phyloP scores from a whole-genome alignment of 805 yeast species.

The Kuraishia borneana region DNA sequence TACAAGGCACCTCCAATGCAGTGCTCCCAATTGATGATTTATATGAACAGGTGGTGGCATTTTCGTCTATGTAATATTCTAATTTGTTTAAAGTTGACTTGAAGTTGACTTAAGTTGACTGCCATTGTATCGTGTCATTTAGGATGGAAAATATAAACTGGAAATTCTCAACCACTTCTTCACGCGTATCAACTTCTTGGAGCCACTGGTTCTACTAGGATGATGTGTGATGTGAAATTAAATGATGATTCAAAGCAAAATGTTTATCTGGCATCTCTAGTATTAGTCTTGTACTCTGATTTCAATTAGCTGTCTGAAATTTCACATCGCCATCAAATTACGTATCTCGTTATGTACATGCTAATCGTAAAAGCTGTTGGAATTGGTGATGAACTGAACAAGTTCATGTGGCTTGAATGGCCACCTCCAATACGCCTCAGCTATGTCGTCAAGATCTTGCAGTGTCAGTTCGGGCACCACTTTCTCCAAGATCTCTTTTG shows the following conservation, averaged over 20 bases:
- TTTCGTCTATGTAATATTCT: background rate
- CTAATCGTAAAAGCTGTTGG: background rate
- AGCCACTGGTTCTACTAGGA: no score
- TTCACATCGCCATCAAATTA: background rate
- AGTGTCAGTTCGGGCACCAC: conserved; percentile 35
- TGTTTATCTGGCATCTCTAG: conserved; percentile 94
- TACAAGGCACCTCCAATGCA: background rate
- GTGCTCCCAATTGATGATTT: background rate
- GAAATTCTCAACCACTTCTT: no score
- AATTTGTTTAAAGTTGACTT: background rate
- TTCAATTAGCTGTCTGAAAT: background rate
- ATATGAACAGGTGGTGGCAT: conserved; percentile 3
- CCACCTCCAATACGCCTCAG: conserved; percentile 55
- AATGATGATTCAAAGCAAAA: no score
- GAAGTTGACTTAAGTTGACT: background rate
- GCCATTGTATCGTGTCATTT: no score
- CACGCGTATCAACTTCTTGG: no score
- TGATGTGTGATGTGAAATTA: no score
- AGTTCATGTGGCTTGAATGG: conserved; percentile 67
- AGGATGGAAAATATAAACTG: no score
- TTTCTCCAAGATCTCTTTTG: conserved; percentile 28
- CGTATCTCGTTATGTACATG: background rate
- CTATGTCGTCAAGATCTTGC: conserved; percentile 43
- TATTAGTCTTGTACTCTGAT: conserved; percentile 40
- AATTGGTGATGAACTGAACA: conserved; percentile 1